phyloP scores from a whole-genome alignment of 1,284 basidiomycete species.

The Cerioporus squamosus region DNA sequence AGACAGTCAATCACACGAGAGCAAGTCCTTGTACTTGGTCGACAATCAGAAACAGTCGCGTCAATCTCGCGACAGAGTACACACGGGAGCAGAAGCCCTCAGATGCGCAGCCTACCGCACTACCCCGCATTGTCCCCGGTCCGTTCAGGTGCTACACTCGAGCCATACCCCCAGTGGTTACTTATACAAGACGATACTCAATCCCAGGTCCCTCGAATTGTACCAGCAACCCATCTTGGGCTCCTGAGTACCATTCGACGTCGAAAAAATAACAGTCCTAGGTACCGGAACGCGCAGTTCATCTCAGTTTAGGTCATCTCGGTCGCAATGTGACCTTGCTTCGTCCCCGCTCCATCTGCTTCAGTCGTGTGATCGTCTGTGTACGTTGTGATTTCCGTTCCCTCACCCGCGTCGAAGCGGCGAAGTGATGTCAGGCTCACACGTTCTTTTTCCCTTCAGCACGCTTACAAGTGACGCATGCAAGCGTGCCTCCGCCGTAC shows the following conservation, averaged over 20 bases:
- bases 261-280: no score
- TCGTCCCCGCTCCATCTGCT: constrained; percentile 10
- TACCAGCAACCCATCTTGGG: no score
- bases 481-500: neutral
- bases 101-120: neutral
- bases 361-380: constrained; percentile 11
- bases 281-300: neutral
- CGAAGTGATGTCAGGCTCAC: constrained; percentile 11
- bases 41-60: neutral
- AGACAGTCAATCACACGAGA: neutral
- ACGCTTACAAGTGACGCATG: neutral
- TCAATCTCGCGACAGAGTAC: no score
- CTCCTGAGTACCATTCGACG: no score
- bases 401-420: neutral
- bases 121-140: neutral
- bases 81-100: no score
- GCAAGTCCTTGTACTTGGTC: neutral
- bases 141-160: neutral
- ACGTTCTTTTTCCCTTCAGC: neutral
- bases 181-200: neutral
- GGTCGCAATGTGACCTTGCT: constrained; percentile 15
- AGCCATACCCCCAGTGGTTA: no score
- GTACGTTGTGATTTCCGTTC: constrained; percentile 1
- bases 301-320: neutral
- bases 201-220: no score